Percentiles rank a stretch among this genome's conserved stretches.
Evolutionary conservation across 2,329 filamentous ascomycete species (phyloP).

Genomic region (Stagonosporopsis tanaceti): DNA sequence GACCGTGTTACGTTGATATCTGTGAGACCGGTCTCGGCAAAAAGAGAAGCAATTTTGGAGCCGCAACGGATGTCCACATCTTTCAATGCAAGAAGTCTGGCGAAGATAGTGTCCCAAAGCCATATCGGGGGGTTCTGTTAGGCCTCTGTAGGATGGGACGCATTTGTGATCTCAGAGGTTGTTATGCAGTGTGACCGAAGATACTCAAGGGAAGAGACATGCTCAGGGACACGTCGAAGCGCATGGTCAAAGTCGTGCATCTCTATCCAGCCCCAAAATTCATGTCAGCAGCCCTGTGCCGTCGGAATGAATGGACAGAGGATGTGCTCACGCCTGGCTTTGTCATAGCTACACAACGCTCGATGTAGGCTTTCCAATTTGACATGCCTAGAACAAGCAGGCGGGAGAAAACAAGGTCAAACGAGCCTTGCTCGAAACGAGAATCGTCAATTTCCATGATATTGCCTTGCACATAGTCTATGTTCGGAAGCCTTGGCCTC

Average conservation of each 20-base stretch:
- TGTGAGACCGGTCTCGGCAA: slow-evolving; percentile 8
- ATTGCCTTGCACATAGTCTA: slow-evolving; percentile 21
- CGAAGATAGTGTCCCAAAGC: slow-evolving; percentile 2
- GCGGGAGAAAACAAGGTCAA: slow-evolving; percentile 64
- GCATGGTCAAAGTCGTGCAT: slow-evolving; percentile 5
- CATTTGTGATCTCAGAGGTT: not conserved
- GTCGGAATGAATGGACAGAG: not conserved
- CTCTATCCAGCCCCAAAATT: slow-evolving; percentile 2
- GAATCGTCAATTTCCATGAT: slow-evolving; percentile 6
- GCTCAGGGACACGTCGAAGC: not conserved
- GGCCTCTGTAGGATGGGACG: not conserved
- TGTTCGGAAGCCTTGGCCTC: slow-evolving; percentile 18
- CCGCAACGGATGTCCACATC: slow-evolving; percentile 1
- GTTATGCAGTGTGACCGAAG: slow-evolving; percentile 2
- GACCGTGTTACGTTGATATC: slow-evolving; percentile 6
- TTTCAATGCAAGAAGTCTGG: slow-evolving; percentile 4
- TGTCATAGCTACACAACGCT: slow-evolving; percentile 38
- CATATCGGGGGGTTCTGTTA: not conserved
- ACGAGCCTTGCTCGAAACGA: slow-evolving; percentile 58
- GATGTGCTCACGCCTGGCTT: slow-evolving; percentile 49
- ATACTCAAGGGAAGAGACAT: slow-evolving; percentile 1
- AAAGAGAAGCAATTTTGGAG: slow-evolving; percentile 2
- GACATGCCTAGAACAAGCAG: slow-evolving; percentile 60
- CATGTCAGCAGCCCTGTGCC: not conserved
- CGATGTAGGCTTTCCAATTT: slow-evolving; percentile 57